Evolutionary conservation across 1,284 basidiomycete species (phyloP), one percentile per base, ranked within the genome.

Genomic region (Erythrobasidium hasegawianum): DNA sequence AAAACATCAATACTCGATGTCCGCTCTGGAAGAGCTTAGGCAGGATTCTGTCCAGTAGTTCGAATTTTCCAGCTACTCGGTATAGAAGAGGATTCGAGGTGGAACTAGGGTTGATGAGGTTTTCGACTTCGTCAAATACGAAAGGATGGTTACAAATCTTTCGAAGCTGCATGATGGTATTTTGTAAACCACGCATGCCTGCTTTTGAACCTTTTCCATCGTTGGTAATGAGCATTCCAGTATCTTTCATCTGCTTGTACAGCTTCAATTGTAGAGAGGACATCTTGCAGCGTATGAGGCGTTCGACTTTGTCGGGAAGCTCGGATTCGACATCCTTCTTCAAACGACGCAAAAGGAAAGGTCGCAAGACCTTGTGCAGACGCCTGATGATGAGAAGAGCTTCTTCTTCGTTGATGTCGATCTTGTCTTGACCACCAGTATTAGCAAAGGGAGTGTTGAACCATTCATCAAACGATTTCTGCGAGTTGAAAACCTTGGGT

Each of bases 381-480:
- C 96, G 94, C 72, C 94, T 88, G 77, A 99, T 96, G 75, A 99
- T 93, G 64, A 98, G 87, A 59, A 98, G 82, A 1, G 92, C 90
- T 81, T 98, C 96, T 89, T 98, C 96, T 88, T 98, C 96, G 80
- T 96, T 97, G 81, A 98, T 80, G 82, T 97, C 93, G 77, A 98
- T 97, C 83, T 95, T 96, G 79, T 98, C 95, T 20, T 88, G 87
- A 0, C 88, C 87, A 39, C 96, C 95, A 16, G 94, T 93, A 79
- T 95, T 97, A 70, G 96, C 95, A 73, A 99, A 99, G 0, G 96
- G 96, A 1, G 95, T 97, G 80, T 98, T 98, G 83, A 98, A 99
- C 96, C 96, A 98, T 77, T 98, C 96, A 76, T 98, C 96, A 76
- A 99, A 98, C 53, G 93, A 96, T 79, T 97, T 97, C 73, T 97